Percentiles rank a stretch among this genome's conserved stretches.
These are phyloP conservation scores for Russula compacta DNA, from an alignment of 768 basidiomycete genomes.

Conservation along the genomic window DNA sequence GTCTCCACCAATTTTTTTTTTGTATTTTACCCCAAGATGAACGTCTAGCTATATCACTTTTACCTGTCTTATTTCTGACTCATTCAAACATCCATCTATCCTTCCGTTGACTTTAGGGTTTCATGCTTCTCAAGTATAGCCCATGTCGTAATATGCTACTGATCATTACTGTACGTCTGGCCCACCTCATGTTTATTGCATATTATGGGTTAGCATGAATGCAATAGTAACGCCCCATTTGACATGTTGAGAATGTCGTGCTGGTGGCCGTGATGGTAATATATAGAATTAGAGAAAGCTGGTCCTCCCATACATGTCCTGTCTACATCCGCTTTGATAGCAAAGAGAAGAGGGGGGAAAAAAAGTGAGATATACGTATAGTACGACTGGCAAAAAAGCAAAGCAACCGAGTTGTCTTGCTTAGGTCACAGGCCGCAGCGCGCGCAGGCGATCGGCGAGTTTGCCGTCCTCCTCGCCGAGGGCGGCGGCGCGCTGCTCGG, in stretches of 20 bases:
- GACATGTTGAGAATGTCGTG: not conserved
- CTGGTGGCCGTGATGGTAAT: not conserved
- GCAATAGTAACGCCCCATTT: not conserved
- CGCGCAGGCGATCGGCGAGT: slow-evolving; percentile 81
- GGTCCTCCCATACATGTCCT: not conserved
- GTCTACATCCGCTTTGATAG: slow-evolving; percentile 5
- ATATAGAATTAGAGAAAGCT: not conserved
- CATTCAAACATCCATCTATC: not conserved
- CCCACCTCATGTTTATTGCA: not conserved
- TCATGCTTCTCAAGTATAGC: not conserved
- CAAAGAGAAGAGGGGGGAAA: not conserved
- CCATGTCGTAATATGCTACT: not conserved
- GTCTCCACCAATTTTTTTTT: not conserved
- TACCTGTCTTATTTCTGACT: not conserved
- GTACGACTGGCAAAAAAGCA: not conserved
- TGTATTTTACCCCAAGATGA: not conserved
- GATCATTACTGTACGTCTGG: not conserved
- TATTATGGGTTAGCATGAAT: not conserved
- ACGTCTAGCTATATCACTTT: not conserved
- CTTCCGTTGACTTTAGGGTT: not conserved
- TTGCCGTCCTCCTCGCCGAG: slow-evolving; percentile 71
- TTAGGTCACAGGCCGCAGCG: slow-evolving; percentile 71
- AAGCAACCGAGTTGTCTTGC: not conserved
- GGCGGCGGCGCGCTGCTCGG: slow-evolving; percentile 35
- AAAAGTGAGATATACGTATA: not conserved